Base-by-base conservation (phyloP, 176 grass and related monocot genomes). In the Typha latifolia region DNA sequence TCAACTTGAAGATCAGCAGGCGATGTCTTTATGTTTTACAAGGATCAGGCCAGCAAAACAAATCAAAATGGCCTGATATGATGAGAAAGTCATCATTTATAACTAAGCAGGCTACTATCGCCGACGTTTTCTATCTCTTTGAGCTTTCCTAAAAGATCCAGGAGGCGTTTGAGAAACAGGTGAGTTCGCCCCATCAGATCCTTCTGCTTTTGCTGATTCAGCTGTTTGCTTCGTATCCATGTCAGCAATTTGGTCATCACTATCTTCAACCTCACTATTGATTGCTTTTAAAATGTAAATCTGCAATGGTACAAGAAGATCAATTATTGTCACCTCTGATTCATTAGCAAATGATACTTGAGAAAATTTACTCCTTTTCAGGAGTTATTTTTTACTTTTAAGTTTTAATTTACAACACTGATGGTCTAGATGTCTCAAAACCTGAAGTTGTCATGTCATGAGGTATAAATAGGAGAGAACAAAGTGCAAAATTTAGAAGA, bases 211-310 rank as follows among this genome's bases (percentile, higher is more conserved):
- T 12, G 34, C 66, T 52, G 59, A 62, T 61, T 62, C 13, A 20
- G 37, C 71, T 48, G 34, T 78, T 67, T 67, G 37, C 5, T 72
- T 49, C 34, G 51, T 75, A 32, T 56, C 51, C 53, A 16, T 49
- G 72, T 15, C 77, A 51, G 27, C 64, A 64, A 72, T 69, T 69
- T 73, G 75, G 21, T 69, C 62, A 62, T 84, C 66, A 2, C 32
- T 63, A 47, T 81, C 74, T 56, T 84, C 29, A 74, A 7, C 77
- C 43, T 71, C 61, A 68, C 64, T 63, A 66, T 89, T 85, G 7
- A 82, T 79, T 62, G 88, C 88, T 71, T 97, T 97, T 47, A 84
- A 72, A 73, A 97, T 92, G 76, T 92, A 87, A 68, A 97, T 80
- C 93, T 92, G 85, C 65, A 80, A 68, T 34, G 49, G 62, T 49